Percentiles rank a stretch among this genome's conserved stretches.
These are phyloP conservation scores for Volvariella volvacea DNA, from an alignment of 1,284 basidiomycete species.

Conservation along the genomic window DNA sequence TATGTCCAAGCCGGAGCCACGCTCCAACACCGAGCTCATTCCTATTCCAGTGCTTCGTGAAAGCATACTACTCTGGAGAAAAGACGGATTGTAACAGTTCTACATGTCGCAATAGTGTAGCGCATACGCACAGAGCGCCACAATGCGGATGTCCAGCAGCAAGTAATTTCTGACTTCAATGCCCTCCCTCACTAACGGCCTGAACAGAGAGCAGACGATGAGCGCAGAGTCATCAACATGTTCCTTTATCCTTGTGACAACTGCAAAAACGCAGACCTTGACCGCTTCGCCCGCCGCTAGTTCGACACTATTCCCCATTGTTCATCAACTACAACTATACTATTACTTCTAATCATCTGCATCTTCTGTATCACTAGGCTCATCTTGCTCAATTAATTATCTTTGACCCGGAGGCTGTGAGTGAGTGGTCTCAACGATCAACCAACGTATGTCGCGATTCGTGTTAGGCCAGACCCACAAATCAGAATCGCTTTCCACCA, in stretches of 20 bases:
- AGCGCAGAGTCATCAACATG: constrained; percentile 31
- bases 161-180: constrained; percentile 4
- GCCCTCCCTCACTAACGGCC: background rate
- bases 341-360: too few relatives aligned
- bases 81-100: constrained; percentile 24
- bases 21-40: constrained; percentile 2
- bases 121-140: constrained; percentile 28
- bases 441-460: too few relatives aligned
- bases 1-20: constrained; percentile 19
- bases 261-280: constrained; percentile 27
- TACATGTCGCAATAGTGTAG: constrained; percentile 24
- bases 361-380: too few relatives aligned
- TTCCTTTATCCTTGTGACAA: constrained; percentile 32
- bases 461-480: too few relatives aligned
- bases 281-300: constrained; percentile 21
- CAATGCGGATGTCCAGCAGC: constrained; percentile 32
- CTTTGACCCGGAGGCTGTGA: too few relatives aligned
- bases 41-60: constrained; percentile 48
- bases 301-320: too few relatives aligned
- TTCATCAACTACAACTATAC: too few relatives aligned
- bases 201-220: constrained; percentile 21
- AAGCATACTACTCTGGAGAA: constrained; percentile 31
- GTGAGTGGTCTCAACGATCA: too few relatives aligned
- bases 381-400: too few relatives aligned
- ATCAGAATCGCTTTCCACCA: constrained; percentile 63